Evolutionary conservation across 371 early-diverging fungal species (phyloP).

Genomic region (Apophysomyces sp.): DNA sequence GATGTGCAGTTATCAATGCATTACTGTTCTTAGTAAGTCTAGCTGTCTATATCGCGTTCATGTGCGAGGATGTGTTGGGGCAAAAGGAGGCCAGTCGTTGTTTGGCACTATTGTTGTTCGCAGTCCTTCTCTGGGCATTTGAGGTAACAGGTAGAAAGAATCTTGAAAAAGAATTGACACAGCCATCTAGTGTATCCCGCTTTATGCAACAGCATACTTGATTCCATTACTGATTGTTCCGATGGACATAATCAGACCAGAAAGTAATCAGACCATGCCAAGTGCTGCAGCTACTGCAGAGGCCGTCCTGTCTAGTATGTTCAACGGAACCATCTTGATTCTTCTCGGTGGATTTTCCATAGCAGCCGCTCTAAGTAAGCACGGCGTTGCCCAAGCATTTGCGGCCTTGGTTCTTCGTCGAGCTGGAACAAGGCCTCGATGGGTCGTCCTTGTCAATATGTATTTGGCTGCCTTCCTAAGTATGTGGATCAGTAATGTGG

Average conservation of each 20-base stretch:
- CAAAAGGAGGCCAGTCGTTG: slow-evolving; percentile 54
- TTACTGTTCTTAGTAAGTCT: slow-evolving; percentile 35
- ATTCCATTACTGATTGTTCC: slow-evolving; percentile 75
- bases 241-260: slow-evolving; percentile 62
- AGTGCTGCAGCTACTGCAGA: slow-evolving; percentile 62
- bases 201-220: slow-evolving; percentile 76
- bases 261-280: slow-evolving; percentile 26
- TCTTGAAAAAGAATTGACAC: neutral
- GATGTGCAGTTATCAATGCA: slow-evolving; percentile 8
- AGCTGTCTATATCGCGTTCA: slow-evolving; percentile 50
- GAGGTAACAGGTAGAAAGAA: slow-evolving; percentile 34
- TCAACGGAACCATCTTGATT: slow-evolving; percentile 95
- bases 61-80: slow-evolving; percentile 55
- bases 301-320: slow-evolving; percentile 87
- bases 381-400: slow-evolving; percentile 65
- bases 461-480: slow-evolving; percentile 70
- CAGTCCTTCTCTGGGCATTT: slow-evolving; percentile 66
- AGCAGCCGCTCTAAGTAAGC: slow-evolving; percentile 73
- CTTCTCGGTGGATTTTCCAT: slow-evolving; percentile 93
- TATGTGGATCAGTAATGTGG: slow-evolving; percentile 86
- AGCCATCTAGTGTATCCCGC: slow-evolving; percentile 44
- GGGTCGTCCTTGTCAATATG: slow-evolving; percentile 75
- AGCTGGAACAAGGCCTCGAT: slow-evolving; percentile 68
- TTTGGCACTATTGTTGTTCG: slow-evolving; percentile 59
- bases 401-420: slow-evolving; percentile 63